Evolutionary conservation across 371 early-diverging fungal species (phyloP), one percentile per base, ranked within the genome.

Genomic region (Mortierella polycephala): DNA sequence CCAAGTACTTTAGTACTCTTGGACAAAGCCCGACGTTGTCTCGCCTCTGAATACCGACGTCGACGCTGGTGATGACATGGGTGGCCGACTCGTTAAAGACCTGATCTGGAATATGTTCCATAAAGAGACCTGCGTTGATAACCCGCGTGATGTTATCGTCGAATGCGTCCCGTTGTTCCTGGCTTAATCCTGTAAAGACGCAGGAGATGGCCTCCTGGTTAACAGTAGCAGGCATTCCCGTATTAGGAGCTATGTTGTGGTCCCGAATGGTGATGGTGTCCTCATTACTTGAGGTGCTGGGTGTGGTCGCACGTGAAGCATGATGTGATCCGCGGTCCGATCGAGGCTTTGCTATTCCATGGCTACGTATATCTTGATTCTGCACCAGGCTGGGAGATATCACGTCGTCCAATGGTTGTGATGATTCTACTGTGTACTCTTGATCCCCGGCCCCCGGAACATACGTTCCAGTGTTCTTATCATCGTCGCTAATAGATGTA

Each of bases 41-140:
- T 5, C 45, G 52, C 16, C 46, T 51, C 18, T 51, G 46, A 7
- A 42, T 30, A 52, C 39, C 42, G 5, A 44, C 11, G 3, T 74
- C 75, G 0, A 52, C 54, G 40, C 61, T 69, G 12, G 75, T 74
- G 30, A 74, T 64, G 44, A 74, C 60, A 23, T 74, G 75, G 18
- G 69, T 69, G 16, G 65, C 57, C 7, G 57, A 44, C n/a, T 64
- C 62, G 54, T 51, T 64, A 20, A 64, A 64, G 12, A 59, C 50
- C 16, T 74, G 64, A 18, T 74, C 65, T 55, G 69, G 64, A 23
- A 74, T 60, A 23, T 74, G 75, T 20, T 68, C 75, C 75, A 74
- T 69, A 5, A 64, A 51, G 18, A 74, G 60, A 12, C 69, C 69
- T 12, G 75, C 75, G 18, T 69, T 69, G 40, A 74, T 64, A 13